A percentile compares a stretch with the other conserved stretches of the same genome.
Conservation (phyloP, 768 basidiomycete species). For the Pulveroboletus sp. region DNA sequence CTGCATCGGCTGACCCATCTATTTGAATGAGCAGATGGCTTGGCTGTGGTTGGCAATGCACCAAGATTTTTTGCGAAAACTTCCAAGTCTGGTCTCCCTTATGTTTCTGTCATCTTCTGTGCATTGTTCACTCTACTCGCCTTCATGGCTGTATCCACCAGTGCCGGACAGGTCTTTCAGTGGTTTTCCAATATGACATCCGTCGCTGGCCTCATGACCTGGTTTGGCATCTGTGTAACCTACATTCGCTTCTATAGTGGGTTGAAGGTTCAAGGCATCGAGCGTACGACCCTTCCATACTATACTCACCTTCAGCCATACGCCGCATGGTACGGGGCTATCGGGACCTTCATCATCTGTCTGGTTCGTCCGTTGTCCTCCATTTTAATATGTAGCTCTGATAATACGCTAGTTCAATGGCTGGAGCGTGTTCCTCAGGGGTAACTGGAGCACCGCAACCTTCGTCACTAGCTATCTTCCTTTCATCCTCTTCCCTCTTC, state of each 20-base stretch:
- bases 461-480: conserved; percentile 87
- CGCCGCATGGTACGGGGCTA: conserved; percentile 53
- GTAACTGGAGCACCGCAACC: conserved; percentile 49
- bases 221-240: conserved; percentile 73
- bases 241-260: conserved; percentile 86
- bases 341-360: conserved; percentile 44
- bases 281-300: conserved; percentile 70
- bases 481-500: conserved; percentile 62
- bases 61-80: conserved; percentile 74
- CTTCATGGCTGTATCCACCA: conserved; percentile 69
- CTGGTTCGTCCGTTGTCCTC: conserved; percentile 45
- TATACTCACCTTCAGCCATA: conserved; percentile 62
- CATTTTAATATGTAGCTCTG: conserved; percentile 6
- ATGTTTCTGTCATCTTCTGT: conserved; percentile 64
- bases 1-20: neutral
- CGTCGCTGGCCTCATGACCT: conserved; percentile 66
- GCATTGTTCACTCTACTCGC: conserved; percentile 65
- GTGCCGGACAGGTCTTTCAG: conserved; percentile 68
- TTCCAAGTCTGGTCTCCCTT: conserved; percentile 70
- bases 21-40: conserved; percentile 51
- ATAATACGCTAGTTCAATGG: conserved; percentile 44
- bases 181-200: conserved; percentile 82
- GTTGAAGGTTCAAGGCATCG: conserved; percentile 72
- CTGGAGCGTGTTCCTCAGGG: conserved; percentile 49
- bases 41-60: conserved; percentile 76